phyloP scores from a whole-genome alignment of 352 stramenopile species.

The Pythium vanterpoolii region DNA sequence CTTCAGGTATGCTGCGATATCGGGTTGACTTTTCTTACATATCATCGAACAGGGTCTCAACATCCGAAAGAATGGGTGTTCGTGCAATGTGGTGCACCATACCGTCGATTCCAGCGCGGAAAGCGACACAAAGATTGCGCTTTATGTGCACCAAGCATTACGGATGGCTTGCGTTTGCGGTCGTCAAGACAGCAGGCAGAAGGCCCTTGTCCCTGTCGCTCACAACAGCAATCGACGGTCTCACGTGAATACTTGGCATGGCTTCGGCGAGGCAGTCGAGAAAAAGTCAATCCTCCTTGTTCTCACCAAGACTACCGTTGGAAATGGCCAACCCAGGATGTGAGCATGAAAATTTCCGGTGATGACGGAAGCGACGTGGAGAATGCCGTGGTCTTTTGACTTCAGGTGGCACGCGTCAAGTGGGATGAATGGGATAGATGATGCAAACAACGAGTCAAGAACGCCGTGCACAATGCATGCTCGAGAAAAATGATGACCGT shows the following conservation, averaged over 20 bases:
- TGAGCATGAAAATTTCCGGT: not conserved
- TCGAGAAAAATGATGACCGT: conserved; percentile 4
- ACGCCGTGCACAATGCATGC: conserved; percentile 10
- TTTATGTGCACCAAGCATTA: conserved; percentile 16
- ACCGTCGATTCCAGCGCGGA: not conserved
- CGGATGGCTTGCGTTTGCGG: not conserved
- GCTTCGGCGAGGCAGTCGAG: not conserved
- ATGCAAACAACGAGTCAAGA: not conserved
- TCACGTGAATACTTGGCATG: not conserved
- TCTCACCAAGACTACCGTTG: not conserved
- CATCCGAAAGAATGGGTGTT: not conserved
- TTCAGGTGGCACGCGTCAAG: not conserved
- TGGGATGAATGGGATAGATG: not conserved
- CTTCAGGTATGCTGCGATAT: not conserved
- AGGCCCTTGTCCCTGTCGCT: conserved; percentile 14
- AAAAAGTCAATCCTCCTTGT: conserved; percentile 9
- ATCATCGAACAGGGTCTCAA: not conserved
- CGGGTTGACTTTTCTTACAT: too few species aligned
- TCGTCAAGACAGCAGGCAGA: not conserved
- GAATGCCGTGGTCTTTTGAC: not conserved
- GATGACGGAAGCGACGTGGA: not conserved
- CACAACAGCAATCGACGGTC: not conserved
- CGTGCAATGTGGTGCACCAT: conserved; percentile 1
- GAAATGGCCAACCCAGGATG: not conserved
- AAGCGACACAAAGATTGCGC: not conserved